Evolutionary conservation across 2,329 filamentous ascomycete species (phyloP), one percentile per base, ranked within the genome.

Genomic region (Elsinoe necatrix): DNA sequence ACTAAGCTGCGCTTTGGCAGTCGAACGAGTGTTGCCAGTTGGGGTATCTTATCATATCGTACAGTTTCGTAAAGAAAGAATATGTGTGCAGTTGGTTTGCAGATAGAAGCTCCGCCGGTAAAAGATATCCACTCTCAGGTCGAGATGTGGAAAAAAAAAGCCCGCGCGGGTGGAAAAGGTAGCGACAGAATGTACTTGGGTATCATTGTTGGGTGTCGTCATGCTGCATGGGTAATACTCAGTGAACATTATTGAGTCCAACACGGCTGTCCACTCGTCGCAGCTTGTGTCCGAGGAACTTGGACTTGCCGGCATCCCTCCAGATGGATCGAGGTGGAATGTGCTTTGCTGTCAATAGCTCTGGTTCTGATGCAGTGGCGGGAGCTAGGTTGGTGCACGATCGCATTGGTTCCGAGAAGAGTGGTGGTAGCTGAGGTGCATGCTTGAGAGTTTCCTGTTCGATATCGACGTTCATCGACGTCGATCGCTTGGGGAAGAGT

Each of bases 231-330:
- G 9, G 14, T 3, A 12, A 12, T 20, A 2, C 16, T 39, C n/a
- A 52, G 20, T 52, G 48, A 18, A 39, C 41, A 25, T 56, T 56
- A 25, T 56, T 56, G 20, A 56, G 42, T 16, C 54, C 54, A 27
- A 56, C 29, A n/a, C 54, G 54, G 27, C 54, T 56, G 23, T 56
- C 54, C 9, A 56, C 54, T 37, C 54, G 39, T 48, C 54, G 54
- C 7, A 56, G 31, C 31, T 52, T 52, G 48, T 52, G 29, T 18
- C 29, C 31, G 11, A 52, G 54, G 14, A 56, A 56, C n/a, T 45
- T 42, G 21, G 54, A 45, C 27, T 45, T 56, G 42, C 54, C 54
- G 16, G 54, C 54, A 25, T 56, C 54, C 27, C 54, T 31, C 54
- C 54, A 56, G 37, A 56, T 37, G 8, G 54, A 56, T n/a, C 54